A percentile compares a stretch with the other conserved stretches of the same genome.
These are phyloP conservation scores for Aegilops longissima DNA, from an alignment of 176 grass and related monocot species.

Conservation along the genomic window DNA sequence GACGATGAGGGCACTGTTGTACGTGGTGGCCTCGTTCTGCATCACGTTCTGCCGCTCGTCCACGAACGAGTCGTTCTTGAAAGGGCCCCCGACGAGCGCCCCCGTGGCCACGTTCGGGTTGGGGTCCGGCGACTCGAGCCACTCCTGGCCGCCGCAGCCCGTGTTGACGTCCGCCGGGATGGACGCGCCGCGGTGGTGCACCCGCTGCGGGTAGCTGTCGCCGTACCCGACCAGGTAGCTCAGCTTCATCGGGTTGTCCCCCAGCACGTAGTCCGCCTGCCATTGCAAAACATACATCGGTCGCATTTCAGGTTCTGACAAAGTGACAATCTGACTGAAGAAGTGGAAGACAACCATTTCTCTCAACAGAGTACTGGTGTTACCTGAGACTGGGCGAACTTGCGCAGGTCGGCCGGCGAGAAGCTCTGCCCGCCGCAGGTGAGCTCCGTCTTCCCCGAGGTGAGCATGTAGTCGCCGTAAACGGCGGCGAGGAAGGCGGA, in stretches of 20 bases:
- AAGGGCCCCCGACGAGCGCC: slow-evolving; percentile 68
- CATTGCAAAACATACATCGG: not conserved
- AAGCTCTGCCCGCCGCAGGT: slow-evolving; percentile 56
- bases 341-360: not conserved
- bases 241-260: slow-evolving; percentile 72
- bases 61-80: slow-evolving; percentile 59
- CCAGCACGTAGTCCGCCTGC: slow-evolving; percentile 65
- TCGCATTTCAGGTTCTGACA: not conserved
- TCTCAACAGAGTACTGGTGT: not conserved
- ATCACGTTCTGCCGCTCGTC: slow-evolving; percentile 56
- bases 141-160: slow-evolving; percentile 57
- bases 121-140: slow-evolving; percentile 43
- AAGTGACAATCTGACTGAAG: not conserved
- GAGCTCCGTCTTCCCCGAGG: slow-evolving; percentile 42
- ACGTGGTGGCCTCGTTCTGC: slow-evolving; percentile 69
- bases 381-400: slow-evolving; percentile 75
- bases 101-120: slow-evolving; percentile 74
- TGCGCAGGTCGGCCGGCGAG: slow-evolving; percentile 53
- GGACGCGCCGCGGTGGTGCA: slow-evolving; percentile 83
- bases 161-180: slow-evolving; percentile 55
- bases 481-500: slow-evolving; percentile 65
- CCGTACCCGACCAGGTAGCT: slow-evolving; percentile 85
- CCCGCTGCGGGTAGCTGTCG: slow-evolving; percentile 51
- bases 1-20: slow-evolving; percentile 63
- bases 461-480: slow-evolving; percentile 75